Evolutionary conservation across 345 rosid genomes (phyloP).

Genomic region (Combretum micranthum): DNA sequence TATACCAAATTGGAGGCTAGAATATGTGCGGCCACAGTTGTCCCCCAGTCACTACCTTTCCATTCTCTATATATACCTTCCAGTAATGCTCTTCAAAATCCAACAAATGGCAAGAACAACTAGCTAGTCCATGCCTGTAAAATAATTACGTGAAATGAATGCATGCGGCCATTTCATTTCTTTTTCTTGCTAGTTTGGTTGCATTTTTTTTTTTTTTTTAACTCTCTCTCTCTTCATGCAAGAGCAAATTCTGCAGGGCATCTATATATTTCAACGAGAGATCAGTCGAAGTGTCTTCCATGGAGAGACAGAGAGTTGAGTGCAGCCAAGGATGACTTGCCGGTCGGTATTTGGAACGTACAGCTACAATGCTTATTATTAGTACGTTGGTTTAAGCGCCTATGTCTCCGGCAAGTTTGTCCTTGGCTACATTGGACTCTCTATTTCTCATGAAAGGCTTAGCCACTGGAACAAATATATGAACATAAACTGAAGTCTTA

Average conservation of each 20-base stretch:
- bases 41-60: neutral
- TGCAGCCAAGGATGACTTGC: conserved; percentile 31
- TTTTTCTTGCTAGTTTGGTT: too few relatives aligned
- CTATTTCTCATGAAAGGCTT: conserved; percentile 20
- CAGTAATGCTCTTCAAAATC: neutral
- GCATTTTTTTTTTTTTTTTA: too few relatives aligned
- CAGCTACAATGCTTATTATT: neutral
- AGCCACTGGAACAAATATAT: neutral
- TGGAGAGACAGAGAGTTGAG: conserved; percentile 14
- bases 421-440: conserved; percentile 22
- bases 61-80: conserved; percentile 3
- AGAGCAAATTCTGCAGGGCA: too few relatives aligned
- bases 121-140: neutral
- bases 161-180: too few relatives aligned
- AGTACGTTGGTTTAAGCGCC: neutral
- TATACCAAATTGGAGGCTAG: neutral
- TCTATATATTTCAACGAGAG: too few relatives aligned
- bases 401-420: conserved; percentile 19
- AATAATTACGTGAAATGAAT: too few relatives aligned
- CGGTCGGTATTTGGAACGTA: conserved; percentile 4
- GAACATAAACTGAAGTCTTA: neutral
- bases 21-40: conserved; percentile 5
- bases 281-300: conserved; percentile 6
- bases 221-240: too few relatives aligned
- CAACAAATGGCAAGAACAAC: neutral